Conservation (phyloP, 208 protist species). For the Phytomonas sp. region DNA sequence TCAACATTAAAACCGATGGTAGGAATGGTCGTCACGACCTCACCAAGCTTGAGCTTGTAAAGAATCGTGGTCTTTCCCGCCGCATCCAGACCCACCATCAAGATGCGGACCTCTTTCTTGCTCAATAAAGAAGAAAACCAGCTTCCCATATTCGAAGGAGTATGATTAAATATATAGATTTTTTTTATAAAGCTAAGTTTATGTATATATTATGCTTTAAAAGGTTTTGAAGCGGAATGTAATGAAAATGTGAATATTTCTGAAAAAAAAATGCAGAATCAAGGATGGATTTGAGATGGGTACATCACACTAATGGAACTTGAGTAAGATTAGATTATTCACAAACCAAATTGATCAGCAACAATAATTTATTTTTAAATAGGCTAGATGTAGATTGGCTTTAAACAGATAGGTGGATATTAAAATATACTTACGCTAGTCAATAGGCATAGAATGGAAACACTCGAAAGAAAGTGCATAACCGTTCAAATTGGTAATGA, state of each 20-base stretch:
- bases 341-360: neutral
- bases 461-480: neutral
- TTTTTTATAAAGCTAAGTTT: neutral
- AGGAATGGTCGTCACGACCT: slow-evolving; percentile 94
- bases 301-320: neutral
- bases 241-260: neutral
- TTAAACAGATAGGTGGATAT: neutral
- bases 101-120: slow-evolving; percentile 94
- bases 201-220: too few relatives aligned
- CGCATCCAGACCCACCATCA: slow-evolving; percentile 97
- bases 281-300: neutral
- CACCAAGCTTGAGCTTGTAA: slow-evolving; percentile 97
- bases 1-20: slow-evolving; percentile 97
- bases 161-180: too few relatives aligned
- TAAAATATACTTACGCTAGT: neutral
- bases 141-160: neutral
- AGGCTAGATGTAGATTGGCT: too few relatives aligned
- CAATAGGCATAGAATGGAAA: neutral
- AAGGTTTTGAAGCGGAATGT: neutral
- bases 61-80: slow-evolving; percentile 97
- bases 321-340: neutral
- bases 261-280: neutral
- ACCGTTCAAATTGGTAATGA: neutral
- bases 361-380: too few relatives aligned
- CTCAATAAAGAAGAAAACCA: slow-evolving; percentile 81